Base-by-base conservation (phyloP, 441 rosid genomes). In the Codiaeum variegatum region DNA sequence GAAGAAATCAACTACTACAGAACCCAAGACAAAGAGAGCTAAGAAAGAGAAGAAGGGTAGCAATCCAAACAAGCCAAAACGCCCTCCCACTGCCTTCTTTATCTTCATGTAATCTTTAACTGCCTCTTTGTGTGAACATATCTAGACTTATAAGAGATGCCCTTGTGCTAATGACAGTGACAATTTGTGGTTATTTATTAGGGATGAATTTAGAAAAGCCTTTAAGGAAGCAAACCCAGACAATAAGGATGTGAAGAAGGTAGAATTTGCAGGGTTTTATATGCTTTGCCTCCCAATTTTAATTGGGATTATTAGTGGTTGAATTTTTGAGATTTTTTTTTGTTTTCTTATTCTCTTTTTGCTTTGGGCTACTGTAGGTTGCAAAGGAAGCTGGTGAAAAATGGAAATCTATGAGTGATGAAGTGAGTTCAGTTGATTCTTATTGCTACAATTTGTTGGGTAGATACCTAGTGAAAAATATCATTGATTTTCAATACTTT, bases 1-100 rank as follows among this genome's bases (percentile, higher is more conserved):
- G 83, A 91, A 87, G 87, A 94, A 84, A 72, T 55, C 87, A 46
- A 31, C 85, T n/a, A 65, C 93, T 67, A 80, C 82, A 13, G 96
- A 87, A 28, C 91, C 96, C 10, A 89, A 88, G 78, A 29, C 90
- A 5, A 95, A 87, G 89, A 93, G 79, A 77, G 70, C 85, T 4
- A 87, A 81, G 74, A 86, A 83, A 70, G 75, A 66, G 59, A 84
- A 87, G 85, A 86, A 80, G 80, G 78, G 56, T 44, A 76, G 74
- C 52, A 77, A 79, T 73, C 78, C 90, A 0, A 88, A 82, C 78
- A 83, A 77, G 74, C 85, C 90, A 10, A 93, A 93, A 66, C 92
- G 95, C 58, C 97, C 99, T 73, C 87, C 88, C 55, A 88, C 97
- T 1, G 96, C 94, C 9, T 95, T 92, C 87, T 91, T 92, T 49